Percentiles rank a stretch among this genome's conserved stretches.
Conservation (phyloP, 805 yeast genomes). For the Scheffersomyces amazonensis region DNA sequence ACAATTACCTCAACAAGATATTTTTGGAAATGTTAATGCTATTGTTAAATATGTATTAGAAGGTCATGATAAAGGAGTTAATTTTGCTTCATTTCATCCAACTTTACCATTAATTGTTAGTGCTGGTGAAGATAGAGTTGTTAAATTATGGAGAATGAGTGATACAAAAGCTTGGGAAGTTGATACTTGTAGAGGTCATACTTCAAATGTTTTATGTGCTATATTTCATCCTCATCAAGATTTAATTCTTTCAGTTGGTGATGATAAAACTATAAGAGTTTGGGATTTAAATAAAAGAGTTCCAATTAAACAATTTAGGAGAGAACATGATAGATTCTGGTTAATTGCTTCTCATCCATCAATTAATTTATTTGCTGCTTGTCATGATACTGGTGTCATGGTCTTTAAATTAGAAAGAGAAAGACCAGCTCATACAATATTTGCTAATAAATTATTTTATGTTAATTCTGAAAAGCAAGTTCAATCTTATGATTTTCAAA, state of each 20-base stretch:
- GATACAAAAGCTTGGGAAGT: constrained; percentile 99
- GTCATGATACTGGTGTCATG: constrained; percentile 97
- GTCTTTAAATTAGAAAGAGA: constrained; percentile 96
- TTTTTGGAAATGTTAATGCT: constrained; percentile 92
- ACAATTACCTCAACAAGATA: constrained; percentile 81
- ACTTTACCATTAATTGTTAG: constrained; percentile 91
- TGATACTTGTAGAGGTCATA: constrained; percentile 97
- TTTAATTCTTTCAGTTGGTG: constrained; percentile 87
- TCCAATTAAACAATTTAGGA: constrained; percentile 88
- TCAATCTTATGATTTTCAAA: constrained; percentile 69
- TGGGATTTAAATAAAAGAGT: constrained; percentile 96
- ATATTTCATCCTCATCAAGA: constrained; percentile 93
- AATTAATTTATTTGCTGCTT: constrained; percentile 91
- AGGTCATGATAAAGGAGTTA: constrained; percentile 98
- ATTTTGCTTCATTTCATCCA: constrained; percentile 98
- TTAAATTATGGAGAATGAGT: constrained; percentile 96
- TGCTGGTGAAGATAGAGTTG: constrained; percentile 93
- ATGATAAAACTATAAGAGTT: constrained; percentile 92
- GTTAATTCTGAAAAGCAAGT: constrained; percentile 85
- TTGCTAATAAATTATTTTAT: constrained; percentile 71
- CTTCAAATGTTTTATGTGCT: constrained; percentile 86
- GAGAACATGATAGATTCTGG: constrained; percentile 96
- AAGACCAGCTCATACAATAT: constrained; percentile 82
- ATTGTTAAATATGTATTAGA: constrained; percentile 93
- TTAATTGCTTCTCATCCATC: constrained; percentile 82